Conservation (phyloP, 805 yeast genomes). For the Yarrowia deformans region DNA sequence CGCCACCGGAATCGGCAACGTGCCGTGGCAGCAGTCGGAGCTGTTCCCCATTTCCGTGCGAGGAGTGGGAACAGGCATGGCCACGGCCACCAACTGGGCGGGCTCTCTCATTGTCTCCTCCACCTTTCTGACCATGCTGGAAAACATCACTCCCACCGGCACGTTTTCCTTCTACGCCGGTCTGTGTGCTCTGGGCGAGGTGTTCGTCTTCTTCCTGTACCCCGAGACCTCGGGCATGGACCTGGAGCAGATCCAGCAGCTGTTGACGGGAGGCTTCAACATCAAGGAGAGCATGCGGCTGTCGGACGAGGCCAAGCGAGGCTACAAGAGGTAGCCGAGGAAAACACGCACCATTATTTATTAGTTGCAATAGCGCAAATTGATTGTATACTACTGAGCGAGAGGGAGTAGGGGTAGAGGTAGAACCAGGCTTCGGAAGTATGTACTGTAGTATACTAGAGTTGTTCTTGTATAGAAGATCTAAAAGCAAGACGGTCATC, state of each 20-base stretch:
- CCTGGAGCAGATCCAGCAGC: constrained; percentile 86
- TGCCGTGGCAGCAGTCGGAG: constrained; percentile 98
- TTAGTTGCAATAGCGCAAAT: constrained; percentile 22
- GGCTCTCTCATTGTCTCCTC: constrained; percentile 92
- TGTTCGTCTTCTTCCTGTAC: constrained; percentile 81
- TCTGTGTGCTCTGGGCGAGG: constrained; percentile 71
- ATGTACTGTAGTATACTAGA: too few species aligned
- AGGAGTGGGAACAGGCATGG: constrained; percentile 88
- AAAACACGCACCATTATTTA: neutral
- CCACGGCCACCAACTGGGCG: constrained; percentile 94
- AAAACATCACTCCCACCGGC: constrained; percentile 92
- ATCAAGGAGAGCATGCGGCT: constrained; percentile 68
- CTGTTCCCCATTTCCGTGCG: constrained; percentile 92
- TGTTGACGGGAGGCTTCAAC: constrained; percentile 85
- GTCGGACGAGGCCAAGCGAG: constrained; percentile 56
- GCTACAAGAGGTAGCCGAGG: constrained; percentile 21
- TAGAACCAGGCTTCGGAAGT: too few species aligned
- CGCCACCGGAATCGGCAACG: constrained; percentile 95
- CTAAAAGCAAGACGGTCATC: too few species aligned
- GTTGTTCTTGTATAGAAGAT: too few species aligned
- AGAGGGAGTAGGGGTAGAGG: too few species aligned
- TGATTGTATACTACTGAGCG: constrained; percentile 19
- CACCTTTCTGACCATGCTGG: constrained; percentile 92
- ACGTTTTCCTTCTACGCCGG: constrained; percentile 92
- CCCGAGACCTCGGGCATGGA: constrained; percentile 93